phyloP scores from a whole-genome alignment of 192 early-diverging fungal species.

The Umbelopsis vinacea region DNA sequence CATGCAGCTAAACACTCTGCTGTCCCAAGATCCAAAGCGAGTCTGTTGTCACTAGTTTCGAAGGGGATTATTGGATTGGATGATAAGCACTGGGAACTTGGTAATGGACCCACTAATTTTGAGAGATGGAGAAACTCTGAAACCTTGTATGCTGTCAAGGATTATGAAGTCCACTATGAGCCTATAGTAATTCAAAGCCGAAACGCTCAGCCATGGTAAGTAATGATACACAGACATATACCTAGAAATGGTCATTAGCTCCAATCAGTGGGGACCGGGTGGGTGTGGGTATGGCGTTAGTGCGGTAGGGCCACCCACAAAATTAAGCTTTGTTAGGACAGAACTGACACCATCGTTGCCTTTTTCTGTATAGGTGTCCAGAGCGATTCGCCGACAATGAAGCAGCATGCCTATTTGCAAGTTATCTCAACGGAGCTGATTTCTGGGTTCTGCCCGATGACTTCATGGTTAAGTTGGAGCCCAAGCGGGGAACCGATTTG shows the following conservation, averaged over 20 bases:
- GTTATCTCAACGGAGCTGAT: conserved; percentile 54
- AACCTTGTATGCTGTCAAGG: conserved; percentile 47
- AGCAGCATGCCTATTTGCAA: conserved; percentile 55
- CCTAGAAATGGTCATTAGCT: no score
- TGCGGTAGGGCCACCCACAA: no score
- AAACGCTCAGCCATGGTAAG: conserved; percentile 49
- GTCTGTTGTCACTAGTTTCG: conserved; percentile 38
- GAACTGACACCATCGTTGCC: no score
- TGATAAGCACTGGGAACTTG: conserved; percentile 60
- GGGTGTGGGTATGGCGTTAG: no score
- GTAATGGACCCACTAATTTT: conserved; percentile 52
- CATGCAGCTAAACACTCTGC: background rate
- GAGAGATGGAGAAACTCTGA: conserved; percentile 48
- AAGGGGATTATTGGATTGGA: conserved; percentile 41
- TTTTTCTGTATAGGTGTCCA: conserved; percentile 45
- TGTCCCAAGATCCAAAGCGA: conserved; percentile 42
- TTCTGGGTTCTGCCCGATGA: conserved; percentile 61
- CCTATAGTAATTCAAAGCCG: conserved; percentile 57
- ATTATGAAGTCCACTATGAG: conserved; percentile 63
- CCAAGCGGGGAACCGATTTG: conserved; percentile 15
- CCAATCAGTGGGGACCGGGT: no score
- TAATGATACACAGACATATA: background rate
- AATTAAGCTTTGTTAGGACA: no score
- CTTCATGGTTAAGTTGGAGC: conserved; percentile 46
- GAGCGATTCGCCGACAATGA: conserved; percentile 62